These are phyloP conservation scores for Geotrichum siamense DNA, from an alignment of 1,139 yeast species.

Conservation along the genomic window DNA sequence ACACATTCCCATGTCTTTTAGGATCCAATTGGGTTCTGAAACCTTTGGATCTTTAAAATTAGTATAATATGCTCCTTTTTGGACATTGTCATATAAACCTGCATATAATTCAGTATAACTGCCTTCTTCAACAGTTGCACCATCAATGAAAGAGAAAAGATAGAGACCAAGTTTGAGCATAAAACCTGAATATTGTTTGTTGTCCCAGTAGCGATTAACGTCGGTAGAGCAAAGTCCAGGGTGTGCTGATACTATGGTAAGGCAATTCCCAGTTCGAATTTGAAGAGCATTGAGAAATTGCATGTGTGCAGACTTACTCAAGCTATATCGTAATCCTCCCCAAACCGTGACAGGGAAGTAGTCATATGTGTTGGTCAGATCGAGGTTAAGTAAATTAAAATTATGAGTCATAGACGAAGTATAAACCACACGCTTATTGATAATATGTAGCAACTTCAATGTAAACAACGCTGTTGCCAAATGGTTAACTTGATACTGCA, in stretches of 20 bases:
- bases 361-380: constrained; percentile 48
- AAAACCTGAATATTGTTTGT: neutral
- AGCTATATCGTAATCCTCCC: constrained; percentile 73
- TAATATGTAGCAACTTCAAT: constrained; percentile 49
- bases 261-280: constrained; percentile 56
- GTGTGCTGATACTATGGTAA: constrained; percentile 62
- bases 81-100: constrained; percentile 37
- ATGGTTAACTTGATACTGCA: constrained; percentile 74
- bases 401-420: constrained; percentile 66
- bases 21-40: neutral
- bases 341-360: constrained; percentile 49
- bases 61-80: neutral
- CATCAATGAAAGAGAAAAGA: constrained; percentile 58
- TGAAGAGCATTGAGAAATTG: constrained; percentile 65
- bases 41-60: neutral
- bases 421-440: constrained; percentile 53
- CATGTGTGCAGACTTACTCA: constrained; percentile 74
- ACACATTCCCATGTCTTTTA: neutral
- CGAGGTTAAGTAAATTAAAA: constrained; percentile 46
- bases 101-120: constrained; percentile 58
- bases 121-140: constrained; percentile 67
- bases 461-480: constrained; percentile 69
- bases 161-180: constrained; percentile 22
- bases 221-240: constrained; percentile 83
- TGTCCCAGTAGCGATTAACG: constrained; percentile 40